Evolutionary conservation across 345 rosid genomes (phyloP).

Genomic region (Citrus sinensis): DNA sequence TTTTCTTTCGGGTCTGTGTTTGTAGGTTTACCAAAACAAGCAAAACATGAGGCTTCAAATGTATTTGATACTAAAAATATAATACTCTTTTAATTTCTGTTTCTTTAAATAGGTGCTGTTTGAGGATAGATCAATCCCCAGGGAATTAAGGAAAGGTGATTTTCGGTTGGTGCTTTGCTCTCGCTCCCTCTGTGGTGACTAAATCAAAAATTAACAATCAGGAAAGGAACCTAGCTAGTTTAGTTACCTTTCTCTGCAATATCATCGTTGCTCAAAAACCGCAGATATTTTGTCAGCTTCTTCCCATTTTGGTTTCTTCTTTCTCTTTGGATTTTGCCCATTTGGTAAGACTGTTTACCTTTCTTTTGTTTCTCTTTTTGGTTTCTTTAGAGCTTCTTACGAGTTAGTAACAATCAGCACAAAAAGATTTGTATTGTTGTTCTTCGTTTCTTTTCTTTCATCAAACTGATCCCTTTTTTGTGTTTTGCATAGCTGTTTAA

Average conservation of each 20-base stretch:
- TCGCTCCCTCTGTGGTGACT: constrained; percentile 9
- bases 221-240: background rate
- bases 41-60: constrained; percentile 34
- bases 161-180: constrained; percentile 6
- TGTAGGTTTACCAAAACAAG: constrained; percentile 44
- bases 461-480: background rate
- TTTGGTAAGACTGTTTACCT: background rate
- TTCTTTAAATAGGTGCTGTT: constrained; percentile 14
- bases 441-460: background rate
- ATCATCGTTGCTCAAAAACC: background rate
- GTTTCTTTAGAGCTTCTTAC: background rate
- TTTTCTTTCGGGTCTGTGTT: constrained; percentile 21
- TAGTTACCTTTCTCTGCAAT: background rate
- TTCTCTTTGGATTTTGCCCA: background rate
- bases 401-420: background rate
- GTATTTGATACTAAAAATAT: constrained; percentile 3
- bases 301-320: constrained; percentile 1
- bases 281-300: constrained; percentile 10
- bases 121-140: background rate
- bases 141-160: constrained; percentile 19
- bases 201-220: constrained; percentile 19
- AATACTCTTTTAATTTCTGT: background rate
- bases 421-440: no score
- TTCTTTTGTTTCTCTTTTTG: background rate
- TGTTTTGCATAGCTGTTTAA: background rate